Evolutionary conservation across 176 grass and related monocot species (phyloP).

Genomic region (Typha latifolia): DNA sequence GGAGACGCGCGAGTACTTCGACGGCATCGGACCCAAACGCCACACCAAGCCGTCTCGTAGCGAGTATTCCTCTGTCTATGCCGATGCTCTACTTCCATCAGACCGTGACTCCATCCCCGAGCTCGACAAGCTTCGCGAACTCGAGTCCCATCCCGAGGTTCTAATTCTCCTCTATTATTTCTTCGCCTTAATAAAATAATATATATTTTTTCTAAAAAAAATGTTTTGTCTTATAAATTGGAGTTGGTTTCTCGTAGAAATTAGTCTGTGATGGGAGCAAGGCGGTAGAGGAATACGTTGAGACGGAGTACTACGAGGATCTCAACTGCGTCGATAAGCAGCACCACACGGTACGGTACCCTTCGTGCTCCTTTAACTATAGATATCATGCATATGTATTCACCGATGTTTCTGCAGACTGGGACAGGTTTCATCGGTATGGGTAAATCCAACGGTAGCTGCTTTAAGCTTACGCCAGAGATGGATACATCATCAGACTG

Average conservation of each 20-base stretch:
- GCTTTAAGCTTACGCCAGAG: slow-evolving; percentile 30
- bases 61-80: slow-evolving; percentile 47
- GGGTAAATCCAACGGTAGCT: slow-evolving; percentile 27
- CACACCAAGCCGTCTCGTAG: slow-evolving; percentile 84
- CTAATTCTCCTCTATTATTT: background rate
- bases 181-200: background rate
- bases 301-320: slow-evolving; percentile 82
- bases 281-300: slow-evolving; percentile 58
- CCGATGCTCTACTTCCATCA: slow-evolving; percentile 30
- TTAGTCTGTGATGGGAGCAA: slow-evolving; percentile 38
- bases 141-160: slow-evolving; percentile 51
- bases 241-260: slow-evolving; percentile 28
- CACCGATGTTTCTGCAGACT: slow-evolving; percentile 35
- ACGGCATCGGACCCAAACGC: slow-evolving; percentile 53
- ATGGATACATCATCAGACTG: slow-evolving; percentile 11
- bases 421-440: slow-evolving; percentile 90
- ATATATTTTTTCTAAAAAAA: no score
- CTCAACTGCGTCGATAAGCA: slow-evolving; percentile 63
- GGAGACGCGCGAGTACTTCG: slow-evolving; percentile 50
- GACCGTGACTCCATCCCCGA: slow-evolving; percentile 36
- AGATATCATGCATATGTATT: background rate
- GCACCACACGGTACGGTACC: slow-evolving; percentile 58
- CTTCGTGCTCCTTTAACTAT: background rate
- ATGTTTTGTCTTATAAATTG: background rate
- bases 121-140: slow-evolving; percentile 52